A percentile compares a stretch with the other conserved stretches of the same genome.
These are phyloP conservation scores for Cladosporium oxysporum DNA, from an alignment of 2,329 filamentous ascomycete species.

Conservation along the genomic window DNA sequence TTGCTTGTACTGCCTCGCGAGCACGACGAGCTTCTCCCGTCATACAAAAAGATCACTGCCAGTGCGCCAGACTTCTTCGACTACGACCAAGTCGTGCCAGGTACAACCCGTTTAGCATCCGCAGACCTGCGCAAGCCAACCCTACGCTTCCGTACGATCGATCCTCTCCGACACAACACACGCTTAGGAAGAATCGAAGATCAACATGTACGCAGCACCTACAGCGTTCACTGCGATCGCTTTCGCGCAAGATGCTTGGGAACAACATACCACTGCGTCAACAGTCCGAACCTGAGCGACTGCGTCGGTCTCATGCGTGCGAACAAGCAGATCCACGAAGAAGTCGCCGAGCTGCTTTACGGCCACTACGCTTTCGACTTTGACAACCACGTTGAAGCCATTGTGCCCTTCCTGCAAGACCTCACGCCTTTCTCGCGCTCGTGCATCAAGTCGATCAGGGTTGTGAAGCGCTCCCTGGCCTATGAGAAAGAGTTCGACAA, in stretches of 20 bases:
- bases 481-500: constrained; percentile 58
- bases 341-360: constrained; percentile 60
- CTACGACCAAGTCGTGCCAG: constrained; percentile 36
- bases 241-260: constrained; percentile 46
- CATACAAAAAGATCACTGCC: constrained; percentile 34
- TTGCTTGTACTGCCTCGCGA: constrained; percentile 43
- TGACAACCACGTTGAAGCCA: constrained; percentile 60
- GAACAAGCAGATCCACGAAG: constrained; percentile 52
- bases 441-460: constrained; percentile 52
- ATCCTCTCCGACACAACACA: constrained; percentile 38
- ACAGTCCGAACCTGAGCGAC: constrained; percentile 42
- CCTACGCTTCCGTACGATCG: constrained; percentile 47
- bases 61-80: constrained; percentile 46
- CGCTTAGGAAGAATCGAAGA: constrained; percentile 28
- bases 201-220: constrained; percentile 40
- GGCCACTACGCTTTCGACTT: constrained; percentile 60
- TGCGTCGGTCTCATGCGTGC: constrained; percentile 33
- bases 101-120: constrained; percentile 20
- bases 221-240: constrained; percentile 43
- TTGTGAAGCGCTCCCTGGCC: constrained; percentile 59
- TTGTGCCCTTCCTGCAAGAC: constrained; percentile 61
- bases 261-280: constrained; percentile 59
- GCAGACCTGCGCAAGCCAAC: constrained; percentile 35
- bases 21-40: constrained; percentile 34
- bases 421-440: constrained; percentile 52